These are phyloP conservation scores for bread wheat (Triticum aestivum) DNA, from an alignment of 176 grass and related monocot genomes.

Conservation along the genomic window IWGSC_CS_RefSeq_v2.1 NC_057797.1:709592402-709592901, in stretches of 20 bases:
- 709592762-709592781: not conserved
- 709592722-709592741: constrained; percentile 57
- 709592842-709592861: constrained; percentile 95
- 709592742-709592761: not conserved
- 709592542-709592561: not conserved
- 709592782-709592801: not conserved
- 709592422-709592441: constrained; percentile 78
- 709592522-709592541: not conserved
- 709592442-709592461: constrained; percentile 49
- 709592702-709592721: constrained; percentile 90
- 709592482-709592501: constrained; percentile 35
- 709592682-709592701: constrained; percentile 86
- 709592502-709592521: constrained; percentile 29
- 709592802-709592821: constrained; percentile 78
- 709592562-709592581: constrained; percentile 38
- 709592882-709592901: constrained; percentile 93
- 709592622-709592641: constrained; percentile 97
- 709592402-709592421: constrained; percentile 48
- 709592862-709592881: constrained; percentile 88
- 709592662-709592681: constrained; percentile 75
- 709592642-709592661: constrained; percentile 89
- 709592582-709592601: constrained; percentile 83
- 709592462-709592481: constrained; percentile 51
- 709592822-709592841: constrained; percentile 85
- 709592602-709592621: constrained; percentile 93